A percentile compares a stretch with the other conserved stretches of the same genome.
Evolutionary conservation across 192 early-diverging fungal species (phyloP).

Genomic region (Coemansia sp.): DNA sequence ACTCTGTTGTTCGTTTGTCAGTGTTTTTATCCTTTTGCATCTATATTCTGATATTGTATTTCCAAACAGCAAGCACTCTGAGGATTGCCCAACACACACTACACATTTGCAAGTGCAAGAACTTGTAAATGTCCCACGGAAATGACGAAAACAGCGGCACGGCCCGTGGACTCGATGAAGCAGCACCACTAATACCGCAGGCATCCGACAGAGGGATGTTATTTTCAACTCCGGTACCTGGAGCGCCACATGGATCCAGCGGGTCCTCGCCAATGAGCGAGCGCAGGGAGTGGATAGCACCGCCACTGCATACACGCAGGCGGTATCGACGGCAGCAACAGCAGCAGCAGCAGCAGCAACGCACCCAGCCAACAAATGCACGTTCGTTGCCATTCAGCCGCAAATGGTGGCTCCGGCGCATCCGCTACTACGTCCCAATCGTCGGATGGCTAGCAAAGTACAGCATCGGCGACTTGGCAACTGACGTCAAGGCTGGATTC

Average conservation of each 20-base stretch:
- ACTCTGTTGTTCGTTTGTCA: background rate
- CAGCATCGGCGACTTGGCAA: constrained; percentile 59
- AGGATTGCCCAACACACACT: background rate
- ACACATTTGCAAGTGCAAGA: background rate
- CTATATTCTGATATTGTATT: background rate
- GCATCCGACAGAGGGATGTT: background rate
- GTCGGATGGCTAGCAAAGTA: constrained; percentile 91
- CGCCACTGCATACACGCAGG: background rate
- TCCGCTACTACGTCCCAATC: constrained; percentile 93
- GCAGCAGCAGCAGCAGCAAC: constrained; percentile 11
- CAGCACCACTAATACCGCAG: constrained; percentile 24
- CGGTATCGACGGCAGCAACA: constrained; percentile 7
- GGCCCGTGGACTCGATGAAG: constrained; percentile 12
- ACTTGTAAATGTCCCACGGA: background rate
- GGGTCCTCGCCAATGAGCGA: background rate
- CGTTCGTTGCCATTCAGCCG: constrained; percentile 13
- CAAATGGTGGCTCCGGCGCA: constrained; percentile 54
- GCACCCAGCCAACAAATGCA: background rate
- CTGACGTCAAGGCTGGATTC: constrained; percentile 83
- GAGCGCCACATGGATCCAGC: background rate
- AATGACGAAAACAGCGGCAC: constrained; percentile 6
- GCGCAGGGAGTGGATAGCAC: background rate
- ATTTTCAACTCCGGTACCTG: background rate
- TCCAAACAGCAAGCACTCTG: background rate
- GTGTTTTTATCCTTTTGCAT: background rate